A percentile compares a stretch with the other conserved stretches of the same genome.
These are phyloP conservation scores for Arxiozyma telluris DNA, from an alignment of 1,139 yeast genomes.

Conservation along the genomic window DNA sequence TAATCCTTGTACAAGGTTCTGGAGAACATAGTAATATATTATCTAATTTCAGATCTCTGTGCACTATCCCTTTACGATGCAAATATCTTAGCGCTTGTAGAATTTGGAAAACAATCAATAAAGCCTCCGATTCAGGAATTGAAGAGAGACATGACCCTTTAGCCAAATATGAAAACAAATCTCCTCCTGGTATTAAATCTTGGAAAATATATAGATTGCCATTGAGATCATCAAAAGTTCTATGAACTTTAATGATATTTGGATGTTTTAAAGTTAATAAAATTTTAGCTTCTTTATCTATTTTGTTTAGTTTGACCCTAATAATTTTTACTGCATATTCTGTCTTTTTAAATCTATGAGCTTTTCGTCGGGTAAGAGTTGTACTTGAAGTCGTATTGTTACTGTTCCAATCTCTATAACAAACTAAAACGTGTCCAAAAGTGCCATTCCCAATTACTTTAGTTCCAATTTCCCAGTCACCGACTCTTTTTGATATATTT, in stretches of 20 bases:
- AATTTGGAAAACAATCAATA: constrained; percentile 48
- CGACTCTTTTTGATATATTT: constrained; percentile 21
- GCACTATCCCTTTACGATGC: constrained; percentile 43
- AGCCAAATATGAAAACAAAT: constrained; percentile 51
- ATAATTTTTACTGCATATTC: constrained; percentile 48
- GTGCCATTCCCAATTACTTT: constrained; percentile 50
- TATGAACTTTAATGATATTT: constrained; percentile 39
- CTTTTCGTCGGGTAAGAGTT: background rate
- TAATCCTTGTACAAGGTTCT: constrained; percentile 41
- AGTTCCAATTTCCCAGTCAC: constrained; percentile 38
- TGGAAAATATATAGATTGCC: constrained; percentile 41
- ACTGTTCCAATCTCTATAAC: constrained; percentile 9
- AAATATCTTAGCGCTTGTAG: constrained; percentile 46
- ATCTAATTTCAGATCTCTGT: constrained; percentile 50
- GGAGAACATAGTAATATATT: constrained; percentile 48
- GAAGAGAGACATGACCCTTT: constrained; percentile 36
- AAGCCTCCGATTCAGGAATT: constrained; percentile 45
- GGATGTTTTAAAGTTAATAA: constrained; percentile 36
- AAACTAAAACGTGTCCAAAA: constrained; percentile 44
- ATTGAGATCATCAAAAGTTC: constrained; percentile 34
- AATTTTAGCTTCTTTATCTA: constrained; percentile 38
- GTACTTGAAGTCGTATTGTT: background rate
- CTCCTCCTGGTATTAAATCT: constrained; percentile 55
- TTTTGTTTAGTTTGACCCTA: constrained; percentile 28
- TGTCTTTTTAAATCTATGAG: constrained; percentile 6